These are phyloP conservation scores for Vaccinium macrocarpon DNA, from an alignment of 148 eudicot species.

Conservation along the genomic window DNA sequence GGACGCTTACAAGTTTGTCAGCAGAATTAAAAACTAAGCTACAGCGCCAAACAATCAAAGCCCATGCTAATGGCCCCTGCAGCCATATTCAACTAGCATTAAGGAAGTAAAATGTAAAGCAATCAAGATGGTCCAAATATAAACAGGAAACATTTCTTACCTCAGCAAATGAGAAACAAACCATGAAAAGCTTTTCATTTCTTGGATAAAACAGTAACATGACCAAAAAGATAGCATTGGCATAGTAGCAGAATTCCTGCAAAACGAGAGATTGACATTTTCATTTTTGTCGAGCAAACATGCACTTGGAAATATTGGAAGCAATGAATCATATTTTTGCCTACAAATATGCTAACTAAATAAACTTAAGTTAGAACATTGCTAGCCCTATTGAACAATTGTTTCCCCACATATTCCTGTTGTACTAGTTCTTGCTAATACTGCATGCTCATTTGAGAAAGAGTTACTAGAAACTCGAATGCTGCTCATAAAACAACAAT, in stretches of 20 bases:
- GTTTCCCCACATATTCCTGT: background rate
- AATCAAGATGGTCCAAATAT: background rate
- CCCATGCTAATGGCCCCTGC: conserved; percentile 99
- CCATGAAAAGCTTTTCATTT: conserved; percentile 97
- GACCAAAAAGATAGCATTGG: conserved; percentile 89
- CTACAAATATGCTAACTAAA: background rate
- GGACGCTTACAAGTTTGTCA: conserved; percentile 96
- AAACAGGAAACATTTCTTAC: conserved; percentile 34
- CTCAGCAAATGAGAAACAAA: conserved; percentile 99
- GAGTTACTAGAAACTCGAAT: background rate
- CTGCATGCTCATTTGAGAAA: background rate
- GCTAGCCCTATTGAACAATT: background rate
- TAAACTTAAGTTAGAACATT: background rate
- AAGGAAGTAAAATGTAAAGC: background rate
- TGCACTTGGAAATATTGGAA: background rate
- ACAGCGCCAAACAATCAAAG: conserved; percentile 93
- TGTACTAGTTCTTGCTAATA: background rate
- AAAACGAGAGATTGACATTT: conserved; percentile 17
- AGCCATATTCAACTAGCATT: background rate
- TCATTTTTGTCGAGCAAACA: background rate
- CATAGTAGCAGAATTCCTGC: conserved; percentile 99
- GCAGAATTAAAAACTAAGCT: conserved; percentile 92
- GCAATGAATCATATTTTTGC: background rate
- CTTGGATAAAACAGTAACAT: conserved; percentile 70
- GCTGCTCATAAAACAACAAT: background rate